Evolutionary conservation across 257 asterid genomes (phyloP).

Genomic region (Echium plantagineum): DNA sequence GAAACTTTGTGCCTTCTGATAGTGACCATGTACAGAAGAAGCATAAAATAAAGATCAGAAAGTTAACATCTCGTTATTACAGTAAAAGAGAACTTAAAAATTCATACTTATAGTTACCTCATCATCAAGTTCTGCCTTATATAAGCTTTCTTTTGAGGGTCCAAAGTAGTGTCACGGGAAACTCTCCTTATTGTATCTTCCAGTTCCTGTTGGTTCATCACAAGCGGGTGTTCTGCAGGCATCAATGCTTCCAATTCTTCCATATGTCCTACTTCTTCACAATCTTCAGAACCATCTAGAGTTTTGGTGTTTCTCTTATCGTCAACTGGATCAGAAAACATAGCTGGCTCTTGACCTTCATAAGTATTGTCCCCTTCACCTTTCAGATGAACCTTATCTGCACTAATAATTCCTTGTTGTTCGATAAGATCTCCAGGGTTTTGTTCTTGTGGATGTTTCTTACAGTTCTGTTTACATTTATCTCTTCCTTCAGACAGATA

Average conservation of each 20-base stretch:
- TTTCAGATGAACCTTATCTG: constrained; percentile 15
- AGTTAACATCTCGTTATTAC: background rate
- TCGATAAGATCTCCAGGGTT: constrained; percentile 10
- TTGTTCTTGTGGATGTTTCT: constrained; percentile 15
- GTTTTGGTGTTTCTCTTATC: constrained; percentile 27
- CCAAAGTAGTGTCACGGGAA: constrained; percentile 60
- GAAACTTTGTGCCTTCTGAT: background rate
- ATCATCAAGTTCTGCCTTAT: constrained; percentile 57
- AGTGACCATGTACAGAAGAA: background rate
- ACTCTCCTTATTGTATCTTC: constrained; percentile 62
- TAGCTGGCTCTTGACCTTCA: constrained; percentile 18
- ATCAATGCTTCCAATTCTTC: constrained; percentile 14
- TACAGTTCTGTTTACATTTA: constrained; percentile 15
- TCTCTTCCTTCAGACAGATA: constrained; percentile 38
- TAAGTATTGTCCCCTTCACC: constrained; percentile 18
- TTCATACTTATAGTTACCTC: constrained; percentile 34
- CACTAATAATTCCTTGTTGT: constrained; percentile 22
- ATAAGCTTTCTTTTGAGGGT: constrained; percentile 40
- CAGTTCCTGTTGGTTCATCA: constrained; percentile 53
- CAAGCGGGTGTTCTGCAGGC: constrained; percentile 35
- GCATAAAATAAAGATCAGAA: background rate
- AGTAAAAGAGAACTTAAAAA: constrained; percentile 1
- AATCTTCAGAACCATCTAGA: constrained; percentile 15
- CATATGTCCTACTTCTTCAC: constrained; percentile 14
- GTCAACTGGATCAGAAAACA: constrained; percentile 23